Base-by-base conservation (phyloP, 139 green algal genomes). In the Picochlorum sp. region DNA sequence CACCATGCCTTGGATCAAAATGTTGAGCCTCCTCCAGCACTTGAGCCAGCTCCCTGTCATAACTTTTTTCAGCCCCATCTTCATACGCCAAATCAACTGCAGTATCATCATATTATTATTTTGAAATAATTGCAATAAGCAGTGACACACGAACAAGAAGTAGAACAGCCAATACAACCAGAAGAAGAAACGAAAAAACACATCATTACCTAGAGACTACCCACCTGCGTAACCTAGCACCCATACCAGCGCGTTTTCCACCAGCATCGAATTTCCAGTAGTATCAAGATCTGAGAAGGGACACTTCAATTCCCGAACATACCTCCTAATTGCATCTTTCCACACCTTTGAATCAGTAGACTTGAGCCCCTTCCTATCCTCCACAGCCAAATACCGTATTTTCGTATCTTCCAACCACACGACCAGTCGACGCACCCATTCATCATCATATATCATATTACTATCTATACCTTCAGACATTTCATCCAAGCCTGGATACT, bases 271-370 rank as follows among this genome's bases (percentile, higher is more conserved):
- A 3, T 7, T 45, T 10, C 20, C 39, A n/a, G 39, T 24, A 3
- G 39, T 24, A 12, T 7, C 14, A 45, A 25, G 0, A 16, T 22
- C 10, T 25, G 39, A n/a, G 7, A 80, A 8, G 7, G 78, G 78
- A 37, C 78, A 82, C 32, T 77, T 59, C 12, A 85, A 35, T 30
- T 79, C 78, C 2, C 33, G 13, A 33, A 83, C 22, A 49, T 85
- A 84, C 52, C 66, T 50, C 3, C 2, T 31, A 5, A 71, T 50
- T 12, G 53, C 66, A 3, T 50, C 36, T 12, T 62, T 28, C 59
- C 53, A 75, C 3, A 14, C 33, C 4, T n/a, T 36, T 1, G 35
- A 24, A 24, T 61, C 39, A 7, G 33, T 13, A 20, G 41, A 31
- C 13, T 65, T 33, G 3, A 80, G 47, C 6, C 24, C 24, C 12